Evolutionary conservation across 2,329 filamentous ascomycete genomes (phyloP), one percentile per base, ranked within the genome.

Genomic region (Diaporthe destruens): DNA sequence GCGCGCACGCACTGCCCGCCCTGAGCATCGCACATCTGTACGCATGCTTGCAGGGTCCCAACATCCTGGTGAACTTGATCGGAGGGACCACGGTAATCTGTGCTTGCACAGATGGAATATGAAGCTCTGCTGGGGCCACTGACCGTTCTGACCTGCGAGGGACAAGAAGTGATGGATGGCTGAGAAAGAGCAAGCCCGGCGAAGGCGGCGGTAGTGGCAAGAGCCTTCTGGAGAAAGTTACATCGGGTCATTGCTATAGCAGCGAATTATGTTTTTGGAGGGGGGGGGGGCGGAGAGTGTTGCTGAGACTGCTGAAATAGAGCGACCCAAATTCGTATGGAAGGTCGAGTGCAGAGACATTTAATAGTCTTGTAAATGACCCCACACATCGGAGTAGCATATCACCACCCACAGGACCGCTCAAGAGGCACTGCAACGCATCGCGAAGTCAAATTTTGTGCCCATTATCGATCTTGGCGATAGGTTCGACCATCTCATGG

Each of bases 401-500:
- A 36, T n/a, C 29, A 65, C 23, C 44, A 23, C 16, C 7, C 8
- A 36, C 29, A 44, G 29, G 32, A 47, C 44, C n/a, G 6, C 47
- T 65, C 20, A 12, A 51, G 18, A 5, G 12, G 29, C n/a, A n/a
- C 61, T 65, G 61, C 61, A 36, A 39, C 44, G 23, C 44, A 65
- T 65, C 36, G 44, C 20, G 32, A 65, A 51, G 44, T 65, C 44
- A 65, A 39, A 65, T 51, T 25, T 25, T 44, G 23, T 39, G 61
- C 18, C 44, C n/a, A n/a, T 51, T 65, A 4, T 34, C 32, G 61
- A 51, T 51, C 61, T 65, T 51, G 61, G 61, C 61, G 61, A 65
- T 65, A 65, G 61, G 61, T 32, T 51, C 61, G 61, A 65, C 61
- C 61, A 36, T 65, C 61, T 36, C 61, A 65, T 51, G 61, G 61